phyloP scores from a whole-genome alignment of 208 protist species.

The Borovskyia barvae region DNA sequence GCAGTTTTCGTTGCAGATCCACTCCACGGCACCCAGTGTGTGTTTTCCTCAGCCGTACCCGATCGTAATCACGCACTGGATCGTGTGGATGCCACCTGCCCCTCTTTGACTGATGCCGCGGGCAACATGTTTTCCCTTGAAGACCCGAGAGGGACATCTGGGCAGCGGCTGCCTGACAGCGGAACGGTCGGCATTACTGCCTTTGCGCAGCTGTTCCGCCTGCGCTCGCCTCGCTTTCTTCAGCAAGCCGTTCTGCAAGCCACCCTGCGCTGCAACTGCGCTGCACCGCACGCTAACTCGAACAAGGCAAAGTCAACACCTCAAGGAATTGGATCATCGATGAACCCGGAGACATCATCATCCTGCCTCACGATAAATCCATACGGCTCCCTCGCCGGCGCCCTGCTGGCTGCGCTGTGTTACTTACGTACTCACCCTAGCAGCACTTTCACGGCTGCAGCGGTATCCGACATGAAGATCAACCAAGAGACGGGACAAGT shows the following conservation, averaged over 20 bases:
- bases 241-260: slow-evolving; percentile 18
- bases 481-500: too few relatives aligned
- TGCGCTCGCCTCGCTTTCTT: slow-evolving; percentile 16
- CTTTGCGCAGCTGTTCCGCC: slow-evolving; percentile 28
- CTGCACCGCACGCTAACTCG: too few relatives aligned
- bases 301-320: too few relatives aligned
- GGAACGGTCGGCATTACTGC: slow-evolving; percentile 7
- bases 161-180: background rate
- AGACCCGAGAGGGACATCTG: background rate
- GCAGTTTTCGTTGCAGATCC: slow-evolving; percentile 68
- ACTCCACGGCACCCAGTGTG: slow-evolving; percentile 42
- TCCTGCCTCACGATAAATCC: too few relatives aligned
- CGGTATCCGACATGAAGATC: background rate
- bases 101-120: slow-evolving; percentile 8
- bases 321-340: too few relatives aligned
- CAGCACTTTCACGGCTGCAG: background rate
- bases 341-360: too few relatives aligned
- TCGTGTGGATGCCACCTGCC: slow-evolving; percentile 12
- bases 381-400: slow-evolving; percentile 63
- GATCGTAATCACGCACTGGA: slow-evolving; percentile 53
- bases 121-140: slow-evolving; percentile 9
- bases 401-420: slow-evolving; percentile 53
- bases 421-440: slow-evolving; percentile 44
- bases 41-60: slow-evolving; percentile 52
- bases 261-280: too few relatives aligned